Conservation (phyloP, 2,329 filamentous ascomycete genomes). For the Cladophialophora yegresii region DNA sequence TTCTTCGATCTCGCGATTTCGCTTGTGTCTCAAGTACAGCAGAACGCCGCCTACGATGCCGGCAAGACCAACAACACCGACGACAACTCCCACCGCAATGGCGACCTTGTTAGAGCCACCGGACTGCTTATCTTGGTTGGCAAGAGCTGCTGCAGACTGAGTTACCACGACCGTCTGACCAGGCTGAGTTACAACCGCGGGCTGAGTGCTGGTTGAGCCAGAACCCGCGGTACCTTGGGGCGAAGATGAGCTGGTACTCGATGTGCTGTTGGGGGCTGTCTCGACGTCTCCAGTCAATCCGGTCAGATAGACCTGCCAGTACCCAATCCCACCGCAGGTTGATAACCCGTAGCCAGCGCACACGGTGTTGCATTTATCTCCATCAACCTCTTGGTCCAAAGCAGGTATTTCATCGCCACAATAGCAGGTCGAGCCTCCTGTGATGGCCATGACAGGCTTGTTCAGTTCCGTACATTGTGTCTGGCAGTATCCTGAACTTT, state of each 20-base stretch:
- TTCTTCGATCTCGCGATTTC: slow-evolving; percentile 76
- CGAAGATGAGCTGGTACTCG: slow-evolving; percentile 42
- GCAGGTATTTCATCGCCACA: slow-evolving; percentile 72
- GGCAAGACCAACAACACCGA: slow-evolving; percentile 71
- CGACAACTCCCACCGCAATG: slow-evolving; percentile 84
- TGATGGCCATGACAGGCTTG: slow-evolving; percentile 63
- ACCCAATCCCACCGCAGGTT: slow-evolving; percentile 66
- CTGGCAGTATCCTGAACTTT: slow-evolving; percentile 60
- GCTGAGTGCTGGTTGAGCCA: slow-evolving; percentile 38
- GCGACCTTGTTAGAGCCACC: slow-evolving; percentile 70
- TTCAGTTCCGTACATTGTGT: slow-evolving; percentile 53
- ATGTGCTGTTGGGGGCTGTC: slow-evolving; percentile 36
- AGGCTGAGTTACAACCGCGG: slow-evolving; percentile 34
- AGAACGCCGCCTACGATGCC: slow-evolving; percentile 68
- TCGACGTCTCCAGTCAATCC: slow-evolving; percentile 48
- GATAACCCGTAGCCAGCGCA: slow-evolving; percentile 66
- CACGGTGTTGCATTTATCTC: slow-evolving; percentile 62
- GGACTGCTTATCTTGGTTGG: slow-evolving; percentile 38
- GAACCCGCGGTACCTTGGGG: slow-evolving; percentile 46
- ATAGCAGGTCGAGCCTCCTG: slow-evolving; percentile 65
- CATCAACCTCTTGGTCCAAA: slow-evolving; percentile 54
- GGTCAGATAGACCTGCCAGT: slow-evolving; percentile 56
- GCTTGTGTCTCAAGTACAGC: slow-evolving; percentile 73
- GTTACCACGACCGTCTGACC: slow-evolving; percentile 44
- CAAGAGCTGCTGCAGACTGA: slow-evolving; percentile 39